Percentiles rank a stretch among this genome's conserved stretches.
phyloP scores from a whole-genome alignment of 176 grass and related monocot genomes.

The Thinopyrum elongatum region DNA sequence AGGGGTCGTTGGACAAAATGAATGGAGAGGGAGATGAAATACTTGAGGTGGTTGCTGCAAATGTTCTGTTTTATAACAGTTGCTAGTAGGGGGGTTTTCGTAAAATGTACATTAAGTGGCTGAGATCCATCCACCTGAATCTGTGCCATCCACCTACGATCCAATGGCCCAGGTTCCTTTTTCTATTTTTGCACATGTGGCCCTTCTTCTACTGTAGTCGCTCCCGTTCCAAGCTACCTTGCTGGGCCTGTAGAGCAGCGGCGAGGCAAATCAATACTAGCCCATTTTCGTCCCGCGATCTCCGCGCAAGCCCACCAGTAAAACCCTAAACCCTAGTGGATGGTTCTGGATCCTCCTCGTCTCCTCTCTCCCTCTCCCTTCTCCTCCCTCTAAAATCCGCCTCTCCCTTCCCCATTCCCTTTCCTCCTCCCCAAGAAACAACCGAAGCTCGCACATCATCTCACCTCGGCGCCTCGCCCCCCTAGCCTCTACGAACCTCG shows the following conservation, averaged over 20 bases:
- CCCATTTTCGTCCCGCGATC: background rate
- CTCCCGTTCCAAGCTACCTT: background rate
- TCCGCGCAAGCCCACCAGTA: background rate
- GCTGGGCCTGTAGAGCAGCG: background rate
- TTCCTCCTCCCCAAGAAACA: slow-evolving; percentile 36
- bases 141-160: too few species aligned
- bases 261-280: background rate
- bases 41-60: too few species aligned
- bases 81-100: too few species aligned
- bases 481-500: background rate
- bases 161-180: too few species aligned
- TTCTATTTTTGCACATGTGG: too few species aligned
- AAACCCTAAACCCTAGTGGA: slow-evolving; percentile 85
- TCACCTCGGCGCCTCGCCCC: background rate
- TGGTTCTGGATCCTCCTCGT: slow-evolving; percentile 65
- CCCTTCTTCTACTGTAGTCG: too few species aligned
- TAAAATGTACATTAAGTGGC: too few species aligned
- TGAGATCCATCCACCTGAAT: too few species aligned
- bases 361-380: slow-evolving; percentile 1
- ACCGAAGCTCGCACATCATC: background rate
- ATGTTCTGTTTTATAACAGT: too few species aligned
- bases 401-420: background rate
- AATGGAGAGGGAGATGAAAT: too few species aligned
- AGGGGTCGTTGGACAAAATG: too few species aligned
- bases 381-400: slow-evolving; percentile 32